Evolutionary conservation across 2,329 filamentous ascomycete species (phyloP), one percentile per base, ranked within the genome.

Genomic region (Pseudocercospora pini-densiflorae): DNA sequence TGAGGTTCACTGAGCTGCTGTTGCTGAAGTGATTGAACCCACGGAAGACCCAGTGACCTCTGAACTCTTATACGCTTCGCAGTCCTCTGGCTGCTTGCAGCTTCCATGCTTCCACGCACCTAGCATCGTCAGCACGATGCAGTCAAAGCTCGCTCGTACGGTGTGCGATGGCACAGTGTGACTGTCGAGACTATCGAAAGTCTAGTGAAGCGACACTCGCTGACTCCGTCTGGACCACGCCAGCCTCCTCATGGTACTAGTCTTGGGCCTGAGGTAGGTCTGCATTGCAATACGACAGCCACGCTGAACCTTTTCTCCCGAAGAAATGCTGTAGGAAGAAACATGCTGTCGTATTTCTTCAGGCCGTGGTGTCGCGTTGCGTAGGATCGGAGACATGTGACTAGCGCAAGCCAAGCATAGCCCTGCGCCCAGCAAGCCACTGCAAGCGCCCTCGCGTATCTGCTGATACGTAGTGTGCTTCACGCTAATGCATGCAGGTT

Each of bases 381-480:
- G 57, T n/a, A 60, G 33, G 10, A 60, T 59, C 49, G 40, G n/a
- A 27, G 27, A 19, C 53, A 62, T 51, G 53, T 23, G 59, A 49
- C 53, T 45, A 54, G 33, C 53, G 60, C 60, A 59, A 60, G 64
- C 36, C 27, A 59, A 29, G 59, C 64, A 55, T 24, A 27, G 29
- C 49, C 54, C 43, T 59, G 59, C 59, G 61, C 53, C 59, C 29
- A 54, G 49, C 14, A 54, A 16, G 14, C 21, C 49, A 24, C 49
- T 24, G 21, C 23, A 24, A 21, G 49, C 49, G 23, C 24, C 14
- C 24, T 29, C 23, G 45, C n/a, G 45, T 24, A 21, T 47, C 61
- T 63, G 54, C 43, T 60, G 45, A 59, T 49, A 53, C 59, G 29
- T 36, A 54, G 23, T 60, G 54, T 62, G 36, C 53, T 61, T 24